A percentile compares a stretch with the other conserved stretches of the same genome.
These are phyloP conservation scores for Pichia manshurica DNA, from an alignment of 805 yeast genomes.

Conservation along the genomic window DNA sequence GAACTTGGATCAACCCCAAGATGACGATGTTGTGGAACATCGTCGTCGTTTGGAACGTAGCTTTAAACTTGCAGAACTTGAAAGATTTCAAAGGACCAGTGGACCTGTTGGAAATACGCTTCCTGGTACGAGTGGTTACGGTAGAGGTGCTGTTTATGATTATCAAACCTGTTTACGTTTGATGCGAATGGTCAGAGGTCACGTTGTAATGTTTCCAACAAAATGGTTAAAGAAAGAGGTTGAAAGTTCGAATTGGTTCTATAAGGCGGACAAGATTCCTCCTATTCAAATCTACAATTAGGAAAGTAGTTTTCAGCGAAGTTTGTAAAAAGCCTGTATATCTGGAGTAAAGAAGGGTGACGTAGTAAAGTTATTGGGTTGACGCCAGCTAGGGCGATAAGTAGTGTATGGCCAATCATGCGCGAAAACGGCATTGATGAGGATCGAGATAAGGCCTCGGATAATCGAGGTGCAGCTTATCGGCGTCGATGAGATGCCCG, in stretches of 20 bases:
- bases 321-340: too few relatives aligned
- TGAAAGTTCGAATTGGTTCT: slow-evolving; percentile 92
- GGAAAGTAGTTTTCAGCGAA: background rate
- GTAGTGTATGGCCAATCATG: too few relatives aligned
- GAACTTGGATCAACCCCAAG: background rate
- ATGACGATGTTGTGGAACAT: slow-evolving; percentile 8
- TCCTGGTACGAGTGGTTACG: slow-evolving; percentile 4
- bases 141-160: slow-evolving; percentile 35
- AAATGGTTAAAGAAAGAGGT: slow-evolving; percentile 87
- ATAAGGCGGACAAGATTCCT: slow-evolving; percentile 86
- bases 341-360: too few relatives aligned
- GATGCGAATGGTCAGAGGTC: slow-evolving; percentile 71
- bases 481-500: too few relatives aligned
- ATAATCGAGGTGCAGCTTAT: too few relatives aligned
- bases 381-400: slow-evolving; percentile 42
- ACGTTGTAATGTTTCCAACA: slow-evolving; percentile 84
- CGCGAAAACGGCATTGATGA: too few relatives aligned
- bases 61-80: slow-evolving; percentile 26
- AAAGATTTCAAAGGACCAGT: slow-evolving; percentile 22
- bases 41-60: slow-evolving; percentile 21
- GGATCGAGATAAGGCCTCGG: too few relatives aligned
- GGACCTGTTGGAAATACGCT: slow-evolving; percentile 6
- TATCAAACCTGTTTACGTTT: slow-evolving; percentile 71
- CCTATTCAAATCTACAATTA: slow-evolving; percentile 91
- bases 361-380: too few relatives aligned